Evolutionary conservation across 352 stramenopile species (phyloP), one percentile per base, ranked within the genome.

Genomic region (Pythium oligandrum): DNA sequence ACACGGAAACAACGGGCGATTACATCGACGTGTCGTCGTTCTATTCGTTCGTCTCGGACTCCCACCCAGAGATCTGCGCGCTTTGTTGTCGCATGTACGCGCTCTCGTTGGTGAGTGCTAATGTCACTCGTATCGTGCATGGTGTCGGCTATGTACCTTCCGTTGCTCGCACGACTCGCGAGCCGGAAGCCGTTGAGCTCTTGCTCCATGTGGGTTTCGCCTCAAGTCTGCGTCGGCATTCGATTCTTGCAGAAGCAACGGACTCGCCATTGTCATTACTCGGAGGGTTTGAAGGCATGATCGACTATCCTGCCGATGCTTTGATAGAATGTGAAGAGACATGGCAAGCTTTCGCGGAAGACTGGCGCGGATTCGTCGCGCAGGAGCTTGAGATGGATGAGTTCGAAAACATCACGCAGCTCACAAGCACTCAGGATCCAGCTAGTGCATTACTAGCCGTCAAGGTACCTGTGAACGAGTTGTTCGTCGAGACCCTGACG

Each of bases 1-100:
- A 91, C 53, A 50, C 60, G 1, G 72, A 80, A 34, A 90, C 78
- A 11, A 88, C 80, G 26, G 81, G 64, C 55, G 80, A 87, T 52
- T 90, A 93, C 56, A 63, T 75, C 0, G 80, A 93, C 49, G 78
- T 90, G 40, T 88, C 77, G 40, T 90, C 80, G 5, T 93, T 93
- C 56, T 93, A 93, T 60, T 89, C 80, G 51, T 89, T 90, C 45
- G 70, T 93, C 6, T 86, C 83, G 6, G 78, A 90, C 48, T 88
- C 83, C 5, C 71, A 90, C 40, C 78, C 78, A 1, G 78, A 93
- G 56, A 83, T 93, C 11, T 90, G 78, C 26, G 80, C 80, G 36
- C 65, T 93, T 4, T 91, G 83, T 48, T 93, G 80, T 39, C 75
- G 83, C 4, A 51, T 93, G 33, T 91, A 89, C 57, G 78, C 78